A percentile compares a stretch with the other conserved stretches of the same genome.
phyloP scores from a whole-genome alignment of 176 grass and related monocot genomes.

The Bonia amplexicaulis region DNA sequence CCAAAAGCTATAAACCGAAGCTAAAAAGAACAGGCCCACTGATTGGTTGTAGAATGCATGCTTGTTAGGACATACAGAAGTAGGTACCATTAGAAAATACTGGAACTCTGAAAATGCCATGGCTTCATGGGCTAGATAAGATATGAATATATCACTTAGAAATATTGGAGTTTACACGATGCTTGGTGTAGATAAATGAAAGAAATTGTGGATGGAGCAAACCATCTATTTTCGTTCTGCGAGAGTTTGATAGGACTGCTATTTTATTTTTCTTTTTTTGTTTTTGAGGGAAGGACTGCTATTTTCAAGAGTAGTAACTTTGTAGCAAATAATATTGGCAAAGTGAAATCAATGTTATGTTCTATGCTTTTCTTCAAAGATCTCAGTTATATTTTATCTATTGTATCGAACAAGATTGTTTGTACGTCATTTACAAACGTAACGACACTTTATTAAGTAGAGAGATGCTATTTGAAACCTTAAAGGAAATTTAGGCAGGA shows the following conservation, averaged over 20 bases:
- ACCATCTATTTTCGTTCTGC: not conserved
- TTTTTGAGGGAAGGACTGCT: not conserved
- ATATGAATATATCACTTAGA: not conserved
- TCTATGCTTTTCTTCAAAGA: too few relatives aligned
- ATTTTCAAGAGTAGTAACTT: not conserved
- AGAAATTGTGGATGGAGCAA: not conserved
- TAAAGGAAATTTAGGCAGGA: not conserved
- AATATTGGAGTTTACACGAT: not conserved
- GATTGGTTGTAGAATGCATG: not conserved
- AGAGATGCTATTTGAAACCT: not conserved
- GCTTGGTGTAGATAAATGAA: slow-evolving; percentile 6
- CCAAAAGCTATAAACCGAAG: too few relatives aligned
- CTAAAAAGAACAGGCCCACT: too few relatives aligned
- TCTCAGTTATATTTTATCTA: not conserved
- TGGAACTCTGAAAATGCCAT: not conserved
- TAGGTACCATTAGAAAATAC: not conserved
- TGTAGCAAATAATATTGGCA: not conserved
- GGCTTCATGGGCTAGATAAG: not conserved
- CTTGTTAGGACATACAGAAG: not conserved
- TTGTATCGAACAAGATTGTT: not conserved
- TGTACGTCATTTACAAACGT: not conserved
- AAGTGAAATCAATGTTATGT: too few relatives aligned
- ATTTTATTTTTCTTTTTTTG: not conserved
- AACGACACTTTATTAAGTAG: not conserved
- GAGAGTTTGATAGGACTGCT: not conserved